phyloP scores from a whole-genome alignment of 768 basidiomycete genomes.

The Kwoniella dejecticola region DNA sequence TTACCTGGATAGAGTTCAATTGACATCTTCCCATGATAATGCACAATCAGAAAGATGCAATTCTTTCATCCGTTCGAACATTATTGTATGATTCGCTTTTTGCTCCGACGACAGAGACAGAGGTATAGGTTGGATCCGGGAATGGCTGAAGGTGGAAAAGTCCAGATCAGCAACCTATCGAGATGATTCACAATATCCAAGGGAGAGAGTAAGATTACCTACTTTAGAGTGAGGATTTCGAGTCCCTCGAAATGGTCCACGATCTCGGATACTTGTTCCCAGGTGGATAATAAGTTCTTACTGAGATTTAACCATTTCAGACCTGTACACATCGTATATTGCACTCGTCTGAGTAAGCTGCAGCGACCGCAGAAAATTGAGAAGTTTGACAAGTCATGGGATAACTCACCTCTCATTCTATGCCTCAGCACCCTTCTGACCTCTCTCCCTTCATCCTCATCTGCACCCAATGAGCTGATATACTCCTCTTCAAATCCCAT shows the following conservation, averaged over 20 bases:
- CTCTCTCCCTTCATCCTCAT: too few relatives aligned
- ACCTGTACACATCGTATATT: constrained; percentile 58
- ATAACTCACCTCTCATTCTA: constrained; percentile 20
- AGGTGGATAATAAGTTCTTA: constrained; percentile 68
- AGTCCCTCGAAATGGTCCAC: constrained; percentile 65
- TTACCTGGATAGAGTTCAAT: constrained; percentile 1
- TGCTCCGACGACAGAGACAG: neutral
- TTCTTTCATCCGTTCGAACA: constrained; percentile 25
- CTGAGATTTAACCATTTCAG: constrained; percentile 81
- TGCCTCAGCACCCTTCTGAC: constrained; percentile 24
- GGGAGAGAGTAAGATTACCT: constrained; percentile 56
- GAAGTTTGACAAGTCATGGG: neutral
- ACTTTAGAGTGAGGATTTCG: constrained; percentile 77
- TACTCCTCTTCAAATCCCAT: constrained; percentile 74
- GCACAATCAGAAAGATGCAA: constrained; percentile 38
- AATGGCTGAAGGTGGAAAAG: constrained; percentile 17
- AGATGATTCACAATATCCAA: too few relatives aligned
- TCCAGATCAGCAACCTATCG: too few relatives aligned
- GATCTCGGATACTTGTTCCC: constrained; percentile 71
- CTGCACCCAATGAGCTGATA: constrained; percentile 58
- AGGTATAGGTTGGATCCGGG: constrained; percentile 5
- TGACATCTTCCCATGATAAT: constrained; percentile 44
- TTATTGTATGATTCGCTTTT: neutral
- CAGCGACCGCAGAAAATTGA: too few relatives aligned
- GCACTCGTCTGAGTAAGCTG: too few relatives aligned